Percentiles rank a stretch among this genome's conserved stretches.
Evolutionary conservation across 2,329 filamentous ascomycete genomes (phyloP).

Genomic region (Penicillium sp.): DNA sequence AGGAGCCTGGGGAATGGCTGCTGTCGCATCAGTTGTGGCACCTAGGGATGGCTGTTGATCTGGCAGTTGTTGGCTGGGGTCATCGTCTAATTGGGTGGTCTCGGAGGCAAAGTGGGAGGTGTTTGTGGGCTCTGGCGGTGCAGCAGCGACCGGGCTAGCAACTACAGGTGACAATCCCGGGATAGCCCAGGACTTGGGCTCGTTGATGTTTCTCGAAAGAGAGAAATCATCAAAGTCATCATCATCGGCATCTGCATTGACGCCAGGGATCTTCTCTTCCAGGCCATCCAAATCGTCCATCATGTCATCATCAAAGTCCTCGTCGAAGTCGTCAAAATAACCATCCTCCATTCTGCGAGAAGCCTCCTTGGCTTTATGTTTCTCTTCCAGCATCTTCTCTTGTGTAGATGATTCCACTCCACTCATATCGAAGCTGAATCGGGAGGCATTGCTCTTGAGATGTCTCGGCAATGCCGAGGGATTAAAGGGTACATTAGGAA

Average conservation of each 20-base stretch:
- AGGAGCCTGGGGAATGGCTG: background rate
- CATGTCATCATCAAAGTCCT: conserved; percentile 46
- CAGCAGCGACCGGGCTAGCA: conserved; percentile 32
- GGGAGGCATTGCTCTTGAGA: conserved; percentile 57
- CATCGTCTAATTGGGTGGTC: background rate
- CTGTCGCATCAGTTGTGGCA: background rate
- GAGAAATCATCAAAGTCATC: conserved; percentile 35
- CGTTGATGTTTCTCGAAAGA: conserved; percentile 19
- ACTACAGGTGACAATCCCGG: conserved; percentile 38
- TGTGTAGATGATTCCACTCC: conserved; percentile 57
- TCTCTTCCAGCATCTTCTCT: conserved; percentile 62
- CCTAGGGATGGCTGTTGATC: background rate
- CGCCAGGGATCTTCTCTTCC: conserved; percentile 49
- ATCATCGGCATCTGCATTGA: conserved; percentile 47
- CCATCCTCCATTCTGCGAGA: conserved; percentile 35
- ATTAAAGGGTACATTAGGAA: conserved; percentile 30
- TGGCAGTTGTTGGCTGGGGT: background rate
- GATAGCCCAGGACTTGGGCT: conserved; percentile 33
- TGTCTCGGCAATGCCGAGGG: conserved; percentile 44
- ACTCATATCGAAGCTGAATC: conserved; percentile 64
- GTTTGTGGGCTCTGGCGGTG: conserved; percentile 14
- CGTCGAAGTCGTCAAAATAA: conserved; percentile 42
- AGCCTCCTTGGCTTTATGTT: conserved; percentile 56
- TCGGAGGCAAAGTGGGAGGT: background rate
- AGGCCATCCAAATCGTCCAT: conserved; percentile 44